Evolutionary conservation across 1,284 basidiomycete species (phyloP).

Genomic region (Pseudozyma pruni): DNA sequence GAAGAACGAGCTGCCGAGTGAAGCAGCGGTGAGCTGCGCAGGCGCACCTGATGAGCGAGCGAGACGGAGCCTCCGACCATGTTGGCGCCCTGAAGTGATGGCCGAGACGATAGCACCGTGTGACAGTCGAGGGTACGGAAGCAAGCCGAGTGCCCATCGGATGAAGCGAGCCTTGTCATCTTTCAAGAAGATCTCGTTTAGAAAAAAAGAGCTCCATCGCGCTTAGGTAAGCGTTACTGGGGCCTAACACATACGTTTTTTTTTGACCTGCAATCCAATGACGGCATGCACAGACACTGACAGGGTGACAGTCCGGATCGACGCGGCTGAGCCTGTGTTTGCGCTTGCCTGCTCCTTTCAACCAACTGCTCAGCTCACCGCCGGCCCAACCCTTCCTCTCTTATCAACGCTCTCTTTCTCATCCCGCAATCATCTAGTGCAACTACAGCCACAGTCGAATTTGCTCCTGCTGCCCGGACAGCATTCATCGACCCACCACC

Average conservation of each 20-base stretch:
- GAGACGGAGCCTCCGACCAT: conserved; percentile 29
- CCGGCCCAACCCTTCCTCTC: neutral
- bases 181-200: conserved; percentile 1
- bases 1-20: conserved; percentile 12
- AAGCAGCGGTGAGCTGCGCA: conserved; percentile 24
- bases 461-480: too few species aligned
- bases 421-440: too few species aligned
- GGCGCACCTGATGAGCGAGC: conserved; percentile 24
- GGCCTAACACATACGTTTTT: neutral
- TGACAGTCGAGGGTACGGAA: neutral
- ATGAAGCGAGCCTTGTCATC: conserved; percentile 1
- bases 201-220: neutral
- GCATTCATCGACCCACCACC: too few species aligned
- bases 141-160: neutral
- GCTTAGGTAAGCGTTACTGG: neutral
- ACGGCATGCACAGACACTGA: conserved; percentile 15
- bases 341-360: neutral
- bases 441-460: too few species aligned
- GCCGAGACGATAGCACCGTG: neutral
- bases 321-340: conserved; percentile 5
- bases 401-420: too few species aligned
- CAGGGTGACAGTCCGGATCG: conserved; percentile 1
- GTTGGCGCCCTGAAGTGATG: neutral
- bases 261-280: neutral
- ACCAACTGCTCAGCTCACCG: neutral